Percentiles rank a stretch among this genome's conserved stretches.
Conservation (phyloP, 2,329 filamentous ascomycete genomes). For the Talaromyces sp. region DNA sequence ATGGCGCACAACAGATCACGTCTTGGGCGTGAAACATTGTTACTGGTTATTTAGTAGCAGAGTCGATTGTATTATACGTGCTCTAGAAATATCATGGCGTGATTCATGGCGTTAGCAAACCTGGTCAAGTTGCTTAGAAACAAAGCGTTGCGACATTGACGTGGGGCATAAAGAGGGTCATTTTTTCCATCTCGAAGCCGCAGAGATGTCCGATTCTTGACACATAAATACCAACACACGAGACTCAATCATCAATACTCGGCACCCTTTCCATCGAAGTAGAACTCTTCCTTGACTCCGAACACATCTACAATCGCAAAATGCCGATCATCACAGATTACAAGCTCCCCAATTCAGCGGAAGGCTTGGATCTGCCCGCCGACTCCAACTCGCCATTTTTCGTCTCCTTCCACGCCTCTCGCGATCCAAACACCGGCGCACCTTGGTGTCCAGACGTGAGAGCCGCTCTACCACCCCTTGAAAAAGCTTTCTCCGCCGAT, state of each 20-base stretch:
- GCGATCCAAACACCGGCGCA: constrained; percentile 34
- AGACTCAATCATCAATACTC: background rate
- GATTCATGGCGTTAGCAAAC: background rate
- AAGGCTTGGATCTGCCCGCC: constrained; percentile 28
- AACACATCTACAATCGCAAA: background rate
- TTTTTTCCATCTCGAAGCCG: background rate
- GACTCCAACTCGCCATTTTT: constrained; percentile 27
- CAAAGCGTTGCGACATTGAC: background rate
- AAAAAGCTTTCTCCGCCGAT: constrained; percentile 28
- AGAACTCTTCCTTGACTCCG: background rate
- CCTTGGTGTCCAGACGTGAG: constrained; percentile 44
- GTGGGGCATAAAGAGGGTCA: background rate
- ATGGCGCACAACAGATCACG: background rate
- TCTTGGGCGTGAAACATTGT: background rate
- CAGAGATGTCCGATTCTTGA: background rate
- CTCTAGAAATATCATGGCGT: background rate
- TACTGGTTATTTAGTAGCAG: background rate
- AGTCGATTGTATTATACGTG: background rate
- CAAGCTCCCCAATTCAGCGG: constrained; percentile 21
- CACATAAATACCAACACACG: background rate
- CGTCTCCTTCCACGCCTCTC: constrained; percentile 38
- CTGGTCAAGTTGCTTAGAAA: too few species aligned
- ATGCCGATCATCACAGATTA: constrained; percentile 32
- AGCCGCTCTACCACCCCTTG: constrained; percentile 34
- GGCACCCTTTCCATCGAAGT: background rate